Base-by-base conservation (phyloP, 805 yeast genomes). In the Ogataea methylovora region DNA sequence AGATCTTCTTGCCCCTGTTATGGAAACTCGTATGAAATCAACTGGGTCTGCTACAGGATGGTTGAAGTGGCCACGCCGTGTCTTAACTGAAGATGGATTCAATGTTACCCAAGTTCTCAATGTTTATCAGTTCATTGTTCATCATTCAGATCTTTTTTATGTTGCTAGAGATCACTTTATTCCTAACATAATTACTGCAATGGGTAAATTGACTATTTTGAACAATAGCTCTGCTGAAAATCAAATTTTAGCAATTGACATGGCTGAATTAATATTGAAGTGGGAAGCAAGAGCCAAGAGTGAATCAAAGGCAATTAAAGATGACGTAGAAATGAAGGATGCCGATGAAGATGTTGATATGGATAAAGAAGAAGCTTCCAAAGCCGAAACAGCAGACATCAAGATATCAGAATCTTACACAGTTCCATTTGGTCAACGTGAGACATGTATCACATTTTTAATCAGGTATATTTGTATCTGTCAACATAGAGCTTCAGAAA, bases 41-140 rank as follows among this genome's bases (percentile, higher is more conserved):
- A 63, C 61, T 7, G 84, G 76, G 0, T 48, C 68, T 2, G 71
- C 76, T 7, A 63, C 69, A 39, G 67, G 66, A 35, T 92, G 97
- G 97, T 72, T 92, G 33, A 88, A 84, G 45, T 87, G 95, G 88
- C 95, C 96, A 0, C 77, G 97, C 44, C 70, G 97, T 34, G 92
- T 90, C 2, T 66, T 92, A 11, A 79, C 88, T 2, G 97, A 94
- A 51, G 94, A 87, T 49, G 90, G 92, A 0, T 83, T 79, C 51
- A 86, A 77, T 48, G 87, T 86, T 3, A 75, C 80, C 2, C 95
- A 86, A 49, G 95, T 88, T 25, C 63, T 84, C 40, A 83, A 84
- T 39, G 83, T 92, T 10, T 92, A 86, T 46, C 94, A 86, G 51
- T 86, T 90, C 47, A 75, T 92, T 56, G 85, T 85, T 23, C 81